phyloP scores from a whole-genome alignment of 768 basidiomycete species.

The Kwoniella europaea region DNA sequence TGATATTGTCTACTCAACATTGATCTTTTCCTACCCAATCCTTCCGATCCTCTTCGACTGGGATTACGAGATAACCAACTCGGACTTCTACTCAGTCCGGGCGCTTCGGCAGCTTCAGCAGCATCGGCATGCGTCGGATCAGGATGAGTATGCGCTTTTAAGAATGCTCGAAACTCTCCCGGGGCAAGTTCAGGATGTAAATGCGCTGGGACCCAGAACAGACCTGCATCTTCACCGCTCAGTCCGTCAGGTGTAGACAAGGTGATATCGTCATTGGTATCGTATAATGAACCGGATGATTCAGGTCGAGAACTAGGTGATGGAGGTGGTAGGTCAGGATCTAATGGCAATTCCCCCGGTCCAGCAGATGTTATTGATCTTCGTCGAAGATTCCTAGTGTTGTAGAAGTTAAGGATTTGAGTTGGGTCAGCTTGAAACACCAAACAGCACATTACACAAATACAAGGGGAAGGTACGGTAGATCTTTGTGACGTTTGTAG shows the following conservation, averaged over 20 bases:
- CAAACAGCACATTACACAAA: background rate
- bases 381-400: conserved; percentile 64
- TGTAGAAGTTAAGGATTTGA: background rate
- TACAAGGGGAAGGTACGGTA: conserved; percentile 11
- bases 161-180: conserved; percentile 89
- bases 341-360: conserved; percentile 80
- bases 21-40: conserved; percentile 81
- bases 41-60: conserved; percentile 59
- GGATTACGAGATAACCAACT: conserved; percentile 49
- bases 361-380: conserved; percentile 75
- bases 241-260: conserved; percentile 57
- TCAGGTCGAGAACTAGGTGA: conserved; percentile 62
- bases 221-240: conserved; percentile 74
- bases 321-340: conserved; percentile 86
- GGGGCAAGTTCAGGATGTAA: conserved; percentile 98
- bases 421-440: background rate
- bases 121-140: conserved; percentile 45
- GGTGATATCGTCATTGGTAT: conserved; percentile 49
- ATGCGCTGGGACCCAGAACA: conserved; percentile 98
- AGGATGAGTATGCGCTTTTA: conserved; percentile 83
- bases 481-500: background rate
- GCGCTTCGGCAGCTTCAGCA: conserved; percentile 28
- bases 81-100: conserved; percentile 35
- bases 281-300: conserved; percentile 32
- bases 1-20: conserved; percentile 95